Evolutionary conservation across 768 basidiomycete species (phyloP), one percentile per base, ranked within the genome.

Genomic region (Polyporus arcularius): DNA sequence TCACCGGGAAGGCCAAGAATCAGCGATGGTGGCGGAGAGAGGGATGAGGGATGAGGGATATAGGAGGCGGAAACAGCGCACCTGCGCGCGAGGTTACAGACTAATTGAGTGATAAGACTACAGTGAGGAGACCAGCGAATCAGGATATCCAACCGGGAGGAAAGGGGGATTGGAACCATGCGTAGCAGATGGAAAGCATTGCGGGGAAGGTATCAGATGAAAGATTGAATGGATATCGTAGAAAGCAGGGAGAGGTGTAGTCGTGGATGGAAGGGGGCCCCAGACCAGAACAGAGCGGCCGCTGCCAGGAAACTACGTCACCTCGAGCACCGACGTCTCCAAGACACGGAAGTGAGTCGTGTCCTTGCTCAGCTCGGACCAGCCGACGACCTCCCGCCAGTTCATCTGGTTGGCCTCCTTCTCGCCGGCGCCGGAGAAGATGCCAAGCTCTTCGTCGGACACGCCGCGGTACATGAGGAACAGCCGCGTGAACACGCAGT

Each of bases 391-490:
- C 68, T 89, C 89, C 58, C 90, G 78, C 92, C 92, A 94, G 74
- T 93, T 92, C 66, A 82, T 82, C 10, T 79, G 75, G 62, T 90
- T 90, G 32, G 92, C 92, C 71, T 93, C 92, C 74, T 94, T 94
- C 75, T 92, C 92, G 11, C 92, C 90, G 2, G 90, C 85, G 18
- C 84, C 87, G 5, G 85, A 84, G 71, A 93, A 93, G 42, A 85
- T 71, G 18, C 83, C 83, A 58, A 90, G 76, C 63, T 94, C 92
- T 57, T 94, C 92, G 63, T 94, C 92, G 18, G 81, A 82, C 35
- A 94, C 74, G 0, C 92, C 92, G 28, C 92, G 86, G 76, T 88
- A 93, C 73, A 94, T 92, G 59, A 94, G 81, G 79, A 94, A 94
- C 26, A 94, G 75, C 32, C 92, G 86, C 8, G 89, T 94, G 72